These are phyloP conservation scores for Boletus sp. DNA, from an alignment of 768 basidiomycete species.

Conservation along the genomic window DNA sequence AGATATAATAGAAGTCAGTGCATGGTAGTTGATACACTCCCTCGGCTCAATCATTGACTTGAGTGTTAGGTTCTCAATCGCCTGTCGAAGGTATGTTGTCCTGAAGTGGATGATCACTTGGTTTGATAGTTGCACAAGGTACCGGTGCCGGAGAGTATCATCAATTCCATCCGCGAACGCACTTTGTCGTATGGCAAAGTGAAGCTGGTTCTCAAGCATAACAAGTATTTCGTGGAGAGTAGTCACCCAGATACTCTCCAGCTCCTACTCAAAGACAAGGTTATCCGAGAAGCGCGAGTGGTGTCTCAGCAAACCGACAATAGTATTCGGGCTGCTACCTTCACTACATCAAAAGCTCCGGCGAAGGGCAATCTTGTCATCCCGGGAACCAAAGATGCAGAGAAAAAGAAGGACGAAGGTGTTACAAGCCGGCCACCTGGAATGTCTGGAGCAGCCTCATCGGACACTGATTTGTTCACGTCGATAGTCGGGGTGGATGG, in stretches of 20 bases:
- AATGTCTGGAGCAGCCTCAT: constrained; percentile 27
- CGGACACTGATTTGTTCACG: constrained; percentile 82
- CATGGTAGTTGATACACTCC: constrained; percentile 14
- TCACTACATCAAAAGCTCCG: constrained; percentile 80
- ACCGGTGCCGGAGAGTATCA: constrained; percentile 85
- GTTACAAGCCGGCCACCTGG: constrained; percentile 31
- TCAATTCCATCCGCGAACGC: constrained; percentile 84
- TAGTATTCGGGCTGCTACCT: constrained; percentile 71
- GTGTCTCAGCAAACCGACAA: constrained; percentile 64
- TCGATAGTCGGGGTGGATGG: constrained; percentile 94
- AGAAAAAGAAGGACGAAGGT: constrained; percentile 66
- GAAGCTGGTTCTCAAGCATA: constrained; percentile 96
- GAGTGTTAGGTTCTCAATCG: constrained; percentile 66
- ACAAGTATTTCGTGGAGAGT: constrained; percentile 96
- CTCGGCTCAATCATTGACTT: constrained; percentile 33
- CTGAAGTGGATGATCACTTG: not conserved
- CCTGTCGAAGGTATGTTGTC: constrained; percentile 56
- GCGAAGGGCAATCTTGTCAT: constrained; percentile 80
- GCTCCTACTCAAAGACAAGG: constrained; percentile 76
- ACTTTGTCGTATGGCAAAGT: constrained; percentile 98
- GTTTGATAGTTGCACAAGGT: constrained; percentile 48
- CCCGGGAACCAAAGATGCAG: constrained; percentile 75
- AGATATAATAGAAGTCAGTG: constrained; percentile 93
- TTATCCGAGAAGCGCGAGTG: constrained; percentile 83
- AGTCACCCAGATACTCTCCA: constrained; percentile 92